Conservation (phyloP, 2,329 filamentous ascomycete genomes). For the Myriosclerotinia scirpicola region DNA sequence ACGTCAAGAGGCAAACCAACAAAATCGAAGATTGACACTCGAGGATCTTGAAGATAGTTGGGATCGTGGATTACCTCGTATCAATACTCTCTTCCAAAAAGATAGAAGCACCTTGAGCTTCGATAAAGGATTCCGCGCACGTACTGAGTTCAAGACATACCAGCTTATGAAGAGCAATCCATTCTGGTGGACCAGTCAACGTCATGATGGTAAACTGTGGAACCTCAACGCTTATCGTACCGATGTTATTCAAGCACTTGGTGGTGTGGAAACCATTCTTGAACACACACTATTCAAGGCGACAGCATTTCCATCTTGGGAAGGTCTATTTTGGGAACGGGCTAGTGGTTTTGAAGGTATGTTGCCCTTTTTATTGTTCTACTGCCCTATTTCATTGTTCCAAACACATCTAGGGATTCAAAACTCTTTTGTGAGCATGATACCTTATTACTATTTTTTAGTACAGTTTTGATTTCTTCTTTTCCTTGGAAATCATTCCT, state of each 20-base stretch:
- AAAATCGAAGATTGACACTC: constrained; percentile 89
- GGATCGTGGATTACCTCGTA: constrained; percentile 95
- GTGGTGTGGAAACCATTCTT: constrained; percentile 95
- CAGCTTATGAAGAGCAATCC: constrained; percentile 99
- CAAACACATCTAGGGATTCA: no score
- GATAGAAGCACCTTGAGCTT: constrained; percentile 95
- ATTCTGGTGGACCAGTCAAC: constrained; percentile 98
- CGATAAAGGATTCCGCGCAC: constrained; percentile 94
- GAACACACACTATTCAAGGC: constrained; percentile 97
- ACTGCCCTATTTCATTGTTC: no score
- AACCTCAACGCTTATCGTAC: constrained; percentile 94
- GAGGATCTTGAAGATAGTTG: constrained; percentile 98
- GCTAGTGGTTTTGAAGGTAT: constrained; percentile 44
- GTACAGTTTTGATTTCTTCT: background rate
- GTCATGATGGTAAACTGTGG: constrained; percentile 97
- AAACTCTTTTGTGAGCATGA: background rate
- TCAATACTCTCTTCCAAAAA: constrained; percentile 99
- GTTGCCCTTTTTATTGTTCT: background rate
- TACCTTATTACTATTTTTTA: background rate
- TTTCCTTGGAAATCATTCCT: constrained; percentile 29
- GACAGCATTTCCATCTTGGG: constrained; percentile 95
- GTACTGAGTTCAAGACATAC: constrained; percentile 97
- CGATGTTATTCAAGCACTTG: constrained; percentile 88
- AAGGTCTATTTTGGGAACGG: constrained; percentile 88
- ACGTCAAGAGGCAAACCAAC: constrained; percentile 92